A percentile compares a stretch with the other conserved stretches of the same genome.
Conservation (phyloP, 345 rosid genomes). For the Geranium rotundifolium region DNA sequence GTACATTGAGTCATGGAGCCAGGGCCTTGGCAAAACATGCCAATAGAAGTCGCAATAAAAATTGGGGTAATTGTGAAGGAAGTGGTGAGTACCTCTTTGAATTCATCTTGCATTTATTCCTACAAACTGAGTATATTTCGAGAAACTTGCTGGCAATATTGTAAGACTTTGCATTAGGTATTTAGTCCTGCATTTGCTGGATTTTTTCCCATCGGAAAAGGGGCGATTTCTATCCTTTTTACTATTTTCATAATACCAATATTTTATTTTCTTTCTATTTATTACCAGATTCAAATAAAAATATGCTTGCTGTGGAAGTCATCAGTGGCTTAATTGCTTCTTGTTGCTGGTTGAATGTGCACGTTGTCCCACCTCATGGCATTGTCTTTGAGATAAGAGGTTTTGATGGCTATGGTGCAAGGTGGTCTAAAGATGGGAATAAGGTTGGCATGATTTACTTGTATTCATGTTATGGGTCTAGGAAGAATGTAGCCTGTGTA, state of each 20-base stretch:
- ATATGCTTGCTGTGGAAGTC: constrained; percentile 38
- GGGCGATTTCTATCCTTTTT: too few species aligned
- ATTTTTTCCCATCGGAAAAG: neutral
- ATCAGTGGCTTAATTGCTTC: constrained; percentile 25
- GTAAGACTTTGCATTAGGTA: neutral
- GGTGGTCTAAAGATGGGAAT: constrained; percentile 65
- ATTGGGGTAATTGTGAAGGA: constrained; percentile 60
- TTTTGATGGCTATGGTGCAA: constrained; percentile 57
- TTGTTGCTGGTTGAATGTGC: constrained; percentile 61
- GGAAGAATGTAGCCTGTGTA: neutral
- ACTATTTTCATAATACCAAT: too few species aligned
- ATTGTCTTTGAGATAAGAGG: constrained; percentile 58
- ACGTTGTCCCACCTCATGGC: constrained; percentile 54
- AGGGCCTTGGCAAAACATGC: constrained; percentile 75
- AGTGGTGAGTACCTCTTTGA: constrained; percentile 32
- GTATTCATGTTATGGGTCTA: neutral
- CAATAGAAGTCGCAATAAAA: constrained; percentile 37
- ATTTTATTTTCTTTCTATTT: neutral
- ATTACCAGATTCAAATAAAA: constrained; percentile 46
- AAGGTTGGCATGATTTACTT: constrained; percentile 30
- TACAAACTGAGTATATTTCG: neutral
- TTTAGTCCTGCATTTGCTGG: neutral
- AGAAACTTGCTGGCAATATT: neutral
- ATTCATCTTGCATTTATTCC: neutral
- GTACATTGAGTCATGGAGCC: constrained; percentile 59